These are phyloP conservation scores for Colletotrichum theobromicola DNA, from an alignment of 2,329 filamentous ascomycete species.

Conservation along the genomic window DNA sequence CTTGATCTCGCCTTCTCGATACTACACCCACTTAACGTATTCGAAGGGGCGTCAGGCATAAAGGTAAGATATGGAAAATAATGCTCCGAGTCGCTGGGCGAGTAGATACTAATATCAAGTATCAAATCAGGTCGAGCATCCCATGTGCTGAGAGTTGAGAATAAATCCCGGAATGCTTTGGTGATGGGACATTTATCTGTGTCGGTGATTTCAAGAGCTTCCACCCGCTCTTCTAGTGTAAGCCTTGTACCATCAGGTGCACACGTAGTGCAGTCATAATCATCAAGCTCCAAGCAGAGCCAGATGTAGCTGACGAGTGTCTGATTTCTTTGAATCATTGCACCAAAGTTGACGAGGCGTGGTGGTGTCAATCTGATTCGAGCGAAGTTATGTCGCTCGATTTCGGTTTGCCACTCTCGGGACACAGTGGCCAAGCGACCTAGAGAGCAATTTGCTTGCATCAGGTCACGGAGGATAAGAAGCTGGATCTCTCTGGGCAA, in stretches of 20 bases:
- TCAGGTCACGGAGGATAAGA: conserved; percentile 26
- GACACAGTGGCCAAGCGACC: conserved; percentile 32
- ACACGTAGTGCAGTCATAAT: conserved; percentile 31
- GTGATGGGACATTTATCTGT: conserved; percentile 23
- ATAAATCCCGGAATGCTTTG: conserved; percentile 24
- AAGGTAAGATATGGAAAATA: conserved; percentile 35
- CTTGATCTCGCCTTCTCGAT: not conserved
- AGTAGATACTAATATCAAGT: conserved; percentile 36
- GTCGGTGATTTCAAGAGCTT: conserved; percentile 13
- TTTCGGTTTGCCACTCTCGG: conserved; percentile 32
- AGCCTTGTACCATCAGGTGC: not conserved
- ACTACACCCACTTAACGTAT: not conserved
- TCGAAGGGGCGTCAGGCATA: conserved; percentile 24
- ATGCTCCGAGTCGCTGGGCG: conserved; percentile 33
- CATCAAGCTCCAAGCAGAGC: conserved; percentile 33
- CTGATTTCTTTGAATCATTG: conserved; percentile 32
- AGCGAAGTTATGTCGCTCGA: conserved; percentile 34
- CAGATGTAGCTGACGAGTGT: conserved; percentile 31
- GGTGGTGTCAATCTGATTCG: conserved; percentile 33
- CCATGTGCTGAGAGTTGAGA: conserved; percentile 32
- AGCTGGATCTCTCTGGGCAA: conserved; percentile 29
- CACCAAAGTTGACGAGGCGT: conserved; percentile 30
- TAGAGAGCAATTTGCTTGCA: conserved; percentile 26
- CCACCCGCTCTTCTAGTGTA: not conserved
- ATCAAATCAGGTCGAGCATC: conserved; percentile 26